A percentile compares a stretch with the other conserved stretches of the same genome.
Evolutionary conservation across 352 stramenopile species (phyloP).

Genomic region (Globisporangium camurandrum): DNA sequence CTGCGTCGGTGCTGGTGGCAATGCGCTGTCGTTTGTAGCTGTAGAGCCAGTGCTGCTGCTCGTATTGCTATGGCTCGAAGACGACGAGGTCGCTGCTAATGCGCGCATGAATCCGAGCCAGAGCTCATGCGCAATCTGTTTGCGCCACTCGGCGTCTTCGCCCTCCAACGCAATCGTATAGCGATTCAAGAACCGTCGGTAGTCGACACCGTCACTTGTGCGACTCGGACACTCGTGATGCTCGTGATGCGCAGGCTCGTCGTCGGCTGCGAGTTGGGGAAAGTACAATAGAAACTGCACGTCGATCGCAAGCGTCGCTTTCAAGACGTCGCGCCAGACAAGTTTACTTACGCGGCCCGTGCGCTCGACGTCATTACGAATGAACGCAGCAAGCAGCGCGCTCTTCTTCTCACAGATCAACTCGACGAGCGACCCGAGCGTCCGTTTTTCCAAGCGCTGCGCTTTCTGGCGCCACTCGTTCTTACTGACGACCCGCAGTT

Average conservation of each 20-base stretch:
- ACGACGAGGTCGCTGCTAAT: conserved; percentile 14
- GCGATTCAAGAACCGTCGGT: conserved; percentile 65
- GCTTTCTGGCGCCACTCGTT: conserved; percentile 83
- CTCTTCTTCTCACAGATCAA: conserved; percentile 79
- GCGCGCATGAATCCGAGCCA: conserved; percentile 65
- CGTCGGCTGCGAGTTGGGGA: conserved; percentile 39
- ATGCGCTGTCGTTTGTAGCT: conserved; percentile 25
- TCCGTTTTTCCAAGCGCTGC: conserved; percentile 52
- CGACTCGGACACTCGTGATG: no score
- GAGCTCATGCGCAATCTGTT: conserved; percentile 58
- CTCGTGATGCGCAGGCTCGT: no score
- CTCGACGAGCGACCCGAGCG: conserved; percentile 72
- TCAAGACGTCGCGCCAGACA: conserved; percentile 57
- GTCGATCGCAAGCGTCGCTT: conserved; percentile 50
- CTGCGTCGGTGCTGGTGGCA: conserved; percentile 15
- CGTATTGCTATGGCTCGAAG: no score
- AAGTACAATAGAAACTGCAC: conserved; percentile 71
- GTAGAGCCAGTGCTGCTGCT: conserved; percentile 17
- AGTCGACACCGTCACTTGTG: conserved; percentile 63
- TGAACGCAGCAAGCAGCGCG: conserved; percentile 40
- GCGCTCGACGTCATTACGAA: conserved; percentile 21
- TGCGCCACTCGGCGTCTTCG: conserved; percentile 54
- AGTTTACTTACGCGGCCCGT: conserved; percentile 52
- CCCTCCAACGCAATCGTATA: conserved; percentile 62
- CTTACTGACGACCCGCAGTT: conserved; percentile 45